Percentiles rank a stretch among this genome's conserved stretches.
Evolutionary conservation across 345 rosid genomes (phyloP).

Genomic region (Atalantia buxifolia): DNA sequence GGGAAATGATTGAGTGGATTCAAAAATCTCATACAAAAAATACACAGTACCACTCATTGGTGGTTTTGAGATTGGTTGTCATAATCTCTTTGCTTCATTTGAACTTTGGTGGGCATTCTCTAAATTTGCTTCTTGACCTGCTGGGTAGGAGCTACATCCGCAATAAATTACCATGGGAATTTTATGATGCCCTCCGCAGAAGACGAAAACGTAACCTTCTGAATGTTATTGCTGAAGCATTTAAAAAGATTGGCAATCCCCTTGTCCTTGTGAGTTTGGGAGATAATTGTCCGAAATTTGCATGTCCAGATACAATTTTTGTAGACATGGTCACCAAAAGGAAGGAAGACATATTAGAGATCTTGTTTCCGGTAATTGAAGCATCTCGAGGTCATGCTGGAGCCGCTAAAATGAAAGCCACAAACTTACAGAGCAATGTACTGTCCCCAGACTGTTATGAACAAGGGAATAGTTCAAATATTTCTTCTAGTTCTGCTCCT

Average conservation of each 20-base stretch:
- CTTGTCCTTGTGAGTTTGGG: slow-evolving; percentile 23
- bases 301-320: slow-evolving; percentile 20
- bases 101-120: slow-evolving; percentile 27
- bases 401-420: not conserved
- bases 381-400: not conserved
- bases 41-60: slow-evolving; percentile 3
- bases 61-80: slow-evolving; percentile 35
- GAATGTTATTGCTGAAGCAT: slow-evolving; percentile 28
- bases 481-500: slow-evolving; percentile 2
- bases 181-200: slow-evolving; percentile 14
- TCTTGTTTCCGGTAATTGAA: slow-evolving; percentile 19
- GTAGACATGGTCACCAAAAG: slow-evolving; percentile 26
- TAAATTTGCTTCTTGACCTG: slow-evolving; percentile 15
- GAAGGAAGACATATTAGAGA: slow-evolving; percentile 26
- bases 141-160: slow-evolving; percentile 12
- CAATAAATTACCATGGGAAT: slow-evolving; percentile 18
- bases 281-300: not conserved
- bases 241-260: slow-evolving; percentile 27
- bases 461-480: slow-evolving; percentile 1
- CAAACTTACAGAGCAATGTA: not conserved
- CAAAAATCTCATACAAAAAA: not conserved
- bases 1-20: slow-evolving; percentile 35
- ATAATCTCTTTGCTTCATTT: slow-evolving; percentile 28
- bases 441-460: not conserved
- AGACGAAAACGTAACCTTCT: not conserved